These are phyloP conservation scores for Capsicum rhomboideum DNA, from an alignment of 257 asterid species.

Conservation along the genomic window DNA sequence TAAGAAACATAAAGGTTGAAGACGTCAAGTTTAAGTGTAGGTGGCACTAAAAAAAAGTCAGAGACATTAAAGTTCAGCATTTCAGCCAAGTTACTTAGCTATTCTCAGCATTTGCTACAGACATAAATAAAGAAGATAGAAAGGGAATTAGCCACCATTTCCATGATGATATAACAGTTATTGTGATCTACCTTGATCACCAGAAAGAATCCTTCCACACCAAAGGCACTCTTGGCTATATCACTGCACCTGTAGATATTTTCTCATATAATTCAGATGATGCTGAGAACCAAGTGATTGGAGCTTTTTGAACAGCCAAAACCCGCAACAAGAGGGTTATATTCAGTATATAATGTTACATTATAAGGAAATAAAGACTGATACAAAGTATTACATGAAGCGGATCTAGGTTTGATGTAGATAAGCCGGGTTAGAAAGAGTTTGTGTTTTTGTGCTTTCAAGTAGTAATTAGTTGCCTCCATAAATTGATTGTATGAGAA, in stretches of 20 bases:
- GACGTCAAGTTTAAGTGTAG: background rate
- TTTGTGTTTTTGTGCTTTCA: too few species aligned
- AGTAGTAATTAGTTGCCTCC: too few species aligned
- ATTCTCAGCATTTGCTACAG: constrained; percentile 36
- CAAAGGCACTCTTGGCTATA: constrained; percentile 28
- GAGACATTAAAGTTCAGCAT: constrained; percentile 9
- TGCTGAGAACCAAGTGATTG: constrained; percentile 26
- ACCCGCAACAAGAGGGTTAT: background rate
- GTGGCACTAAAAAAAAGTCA: constrained; percentile 1
- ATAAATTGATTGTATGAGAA: too few species aligned
- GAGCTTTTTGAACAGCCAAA: constrained; percentile 21
- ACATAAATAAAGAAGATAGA: constrained; percentile 74
- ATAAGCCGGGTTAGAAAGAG: background rate
- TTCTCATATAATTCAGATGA: constrained; percentile 52
- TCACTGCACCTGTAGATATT: constrained; percentile 65
- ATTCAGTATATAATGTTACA: background rate
- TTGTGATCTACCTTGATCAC: constrained; percentile 69
- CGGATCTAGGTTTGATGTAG: background rate
- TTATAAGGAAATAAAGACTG: background rate
- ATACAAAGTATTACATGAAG: background rate
- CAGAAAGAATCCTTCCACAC: constrained; percentile 21
- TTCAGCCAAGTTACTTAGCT: constrained; percentile 20
- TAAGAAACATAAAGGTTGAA: background rate
- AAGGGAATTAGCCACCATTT: constrained; percentile 79
- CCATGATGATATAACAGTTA: constrained; percentile 84